Evolutionary conservation across 306 rosid species (phyloP).

Genomic region (Dicorynia guianensis): DNA sequence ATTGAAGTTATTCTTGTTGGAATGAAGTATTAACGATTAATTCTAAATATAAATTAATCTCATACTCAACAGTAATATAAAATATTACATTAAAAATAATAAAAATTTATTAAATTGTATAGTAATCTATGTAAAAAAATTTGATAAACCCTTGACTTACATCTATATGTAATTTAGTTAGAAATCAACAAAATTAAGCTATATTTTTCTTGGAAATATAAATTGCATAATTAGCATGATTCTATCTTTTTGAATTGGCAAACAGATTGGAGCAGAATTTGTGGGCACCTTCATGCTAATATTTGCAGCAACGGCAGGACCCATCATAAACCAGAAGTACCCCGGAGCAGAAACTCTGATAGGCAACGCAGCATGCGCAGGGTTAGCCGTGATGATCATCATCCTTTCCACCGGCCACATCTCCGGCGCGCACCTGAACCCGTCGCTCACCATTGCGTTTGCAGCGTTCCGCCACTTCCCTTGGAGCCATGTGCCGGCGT

Average conservation of each 20-base stretch:
- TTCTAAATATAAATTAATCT: no score
- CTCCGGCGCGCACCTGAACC: slow-evolving; percentile 94
- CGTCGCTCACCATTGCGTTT: slow-evolving; percentile 90
- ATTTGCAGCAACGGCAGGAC: slow-evolving; percentile 90
- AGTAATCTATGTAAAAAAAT: no score
- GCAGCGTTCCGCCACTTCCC: slow-evolving; percentile 87
- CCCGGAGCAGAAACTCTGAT: slow-evolving; percentile 66
- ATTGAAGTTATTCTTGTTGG: no score
- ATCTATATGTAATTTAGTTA: no score
- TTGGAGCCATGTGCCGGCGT: slow-evolving; percentile 87
- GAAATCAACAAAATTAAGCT: no score
- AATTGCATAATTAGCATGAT: no score
- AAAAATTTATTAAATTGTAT: no score
- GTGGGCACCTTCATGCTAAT: slow-evolving; percentile 92
- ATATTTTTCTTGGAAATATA: no score
- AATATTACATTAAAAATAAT: no score
- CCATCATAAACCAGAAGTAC: slow-evolving; percentile 90
- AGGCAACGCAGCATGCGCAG: slow-evolving; percentile 89
- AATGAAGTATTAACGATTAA: no score
- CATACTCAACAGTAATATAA: no score
- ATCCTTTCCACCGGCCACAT: slow-evolving; percentile 94
- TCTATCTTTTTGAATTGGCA: not conserved
- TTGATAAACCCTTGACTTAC: no score
- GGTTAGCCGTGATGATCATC: slow-evolving; percentile 82
- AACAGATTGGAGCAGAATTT: slow-evolving; percentile 92